Evolutionary conservation across 108 stramenopile genomes (phyloP).

Genomic region (Licmophora abbreviata): DNA sequence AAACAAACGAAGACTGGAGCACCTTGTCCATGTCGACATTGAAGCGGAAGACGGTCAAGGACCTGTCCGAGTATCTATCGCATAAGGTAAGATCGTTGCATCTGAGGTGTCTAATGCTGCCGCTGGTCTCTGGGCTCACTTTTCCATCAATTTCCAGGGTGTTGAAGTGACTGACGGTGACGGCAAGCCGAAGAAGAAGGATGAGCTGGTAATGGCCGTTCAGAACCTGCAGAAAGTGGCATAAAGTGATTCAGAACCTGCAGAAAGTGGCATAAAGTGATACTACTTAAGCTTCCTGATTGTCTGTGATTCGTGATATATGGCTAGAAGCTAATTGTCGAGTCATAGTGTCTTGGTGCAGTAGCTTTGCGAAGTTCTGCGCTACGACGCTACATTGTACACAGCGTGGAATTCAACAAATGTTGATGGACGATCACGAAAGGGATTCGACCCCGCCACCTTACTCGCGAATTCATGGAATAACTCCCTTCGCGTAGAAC

Average conservation of each 20-base stretch:
- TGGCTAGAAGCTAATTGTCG: too few relatives aligned
- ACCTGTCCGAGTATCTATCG: slow-evolving; percentile 18
- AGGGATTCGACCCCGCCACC: slow-evolving; percentile 7
- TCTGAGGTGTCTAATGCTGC: neutral
- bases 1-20: too few relatives aligned
- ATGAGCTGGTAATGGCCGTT: slow-evolving; percentile 7
- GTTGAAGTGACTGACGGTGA: slow-evolving; percentile 11
- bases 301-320: too few relatives aligned
- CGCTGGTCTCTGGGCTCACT: neutral
- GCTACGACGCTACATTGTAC: too few relatives aligned
- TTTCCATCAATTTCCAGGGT: slow-evolving; percentile 11
- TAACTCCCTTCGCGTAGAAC: slow-evolving; percentile 59
- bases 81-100: slow-evolving; percentile 10
- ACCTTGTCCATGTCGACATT: too few relatives aligned
- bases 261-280: neutral
- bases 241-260: neutral
- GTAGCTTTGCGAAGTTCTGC: too few relatives aligned
- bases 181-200: slow-evolving; percentile 31
- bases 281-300: too few relatives aligned
- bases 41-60: slow-evolving; percentile 25
- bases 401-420: too few relatives aligned
- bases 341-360: too few relatives aligned
- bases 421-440: too few relatives aligned
- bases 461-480: slow-evolving; percentile 30
- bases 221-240: neutral